Evolutionary conservation across 352 stramenopile genomes (phyloP).

Genomic region (Saprolegnia diclina): DNA sequence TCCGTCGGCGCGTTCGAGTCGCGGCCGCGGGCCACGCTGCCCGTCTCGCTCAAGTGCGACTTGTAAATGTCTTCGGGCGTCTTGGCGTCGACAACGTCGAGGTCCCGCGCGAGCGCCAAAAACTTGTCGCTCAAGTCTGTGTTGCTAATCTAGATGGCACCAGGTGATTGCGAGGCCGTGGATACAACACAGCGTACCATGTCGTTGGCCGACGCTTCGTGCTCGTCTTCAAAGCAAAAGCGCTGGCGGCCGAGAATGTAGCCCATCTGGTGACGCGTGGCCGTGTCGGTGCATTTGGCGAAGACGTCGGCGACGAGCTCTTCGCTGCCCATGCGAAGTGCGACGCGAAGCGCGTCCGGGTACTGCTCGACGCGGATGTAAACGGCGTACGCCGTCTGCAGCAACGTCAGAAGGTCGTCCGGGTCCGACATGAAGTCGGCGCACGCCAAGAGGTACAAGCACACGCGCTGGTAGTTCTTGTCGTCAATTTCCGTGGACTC

Average conservation of each 20-base stretch:
- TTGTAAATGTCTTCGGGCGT: conserved; percentile 99
- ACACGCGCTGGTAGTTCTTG: conserved; percentile 98
- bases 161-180: conserved; percentile 39
- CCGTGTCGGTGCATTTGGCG: conserved; percentile 59
- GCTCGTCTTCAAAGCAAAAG: conserved; percentile 92
- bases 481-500: conserved; percentile 92
- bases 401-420: conserved; percentile 92
- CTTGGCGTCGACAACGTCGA: conserved; percentile 97
- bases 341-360: conserved; percentile 95
- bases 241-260: conserved; percentile 94
- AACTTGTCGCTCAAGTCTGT: conserved; percentile 95
- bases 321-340: conserved; percentile 87
- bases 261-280: conserved; percentile 88
- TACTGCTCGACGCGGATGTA: conserved; percentile 93
- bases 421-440: conserved; percentile 98
- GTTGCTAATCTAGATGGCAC: conserved; percentile 86
- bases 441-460: conserved; percentile 97
- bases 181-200: conserved; percentile 33
- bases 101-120: conserved; percentile 92
- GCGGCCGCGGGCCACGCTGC: conserved; percentile 61
- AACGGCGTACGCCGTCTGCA: conserved; percentile 92
- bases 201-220: conserved; percentile 86
- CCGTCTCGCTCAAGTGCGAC: conserved; percentile 96
- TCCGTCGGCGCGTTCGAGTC: conserved; percentile 83
- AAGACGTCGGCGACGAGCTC: conserved; percentile 73